Evolutionary conservation across 1,284 basidiomycete species (phyloP), one percentile per base, ranked within the genome.

Genomic region (Vanrija sp.): DNA sequence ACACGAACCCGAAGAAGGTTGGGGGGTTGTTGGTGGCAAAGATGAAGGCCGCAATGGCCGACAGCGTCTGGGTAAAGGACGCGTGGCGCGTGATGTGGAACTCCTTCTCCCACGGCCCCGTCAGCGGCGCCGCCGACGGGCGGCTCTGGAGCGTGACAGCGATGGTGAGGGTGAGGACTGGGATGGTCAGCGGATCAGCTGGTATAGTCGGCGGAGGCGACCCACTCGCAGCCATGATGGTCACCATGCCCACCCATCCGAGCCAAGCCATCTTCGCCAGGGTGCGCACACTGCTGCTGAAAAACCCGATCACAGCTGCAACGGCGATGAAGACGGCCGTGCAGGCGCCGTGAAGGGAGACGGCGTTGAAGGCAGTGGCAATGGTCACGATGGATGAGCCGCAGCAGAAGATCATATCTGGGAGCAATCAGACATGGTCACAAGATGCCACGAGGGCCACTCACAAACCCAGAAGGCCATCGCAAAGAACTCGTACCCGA

Each of bases 91-190:
- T 60, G 25, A 68, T 57, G 19, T 56, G 45, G 60, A 71, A 59
- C 19, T 61, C 58, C 57, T 64, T 67, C 44, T 66, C 64, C 54
- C 55, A 70, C 0, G 64, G 61, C 1, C 67, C 68, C 39, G 54
- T 38, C 46, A 42, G 46, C 15, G 76, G 75, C 1, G 73, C 73
- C 14, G 63, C 63, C 2, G 69, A 63, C 1, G 76, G 74, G 46
- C 75, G 62, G 52, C 70, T 68, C 44, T 66, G 62, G 2, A 71
- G 60, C 8, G 66, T 71, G 19, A 74, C 72, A 3, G 74, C 68
- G 54, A 75, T 61, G 19, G 69, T 69, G 19, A 74, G 57, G 40
- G 65, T 66, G 46, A 75, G 48, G 50, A 72, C 64, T 21, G 40
- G 19, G n/a, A 2, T 3, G 5, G 6, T 42, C n/a, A 42, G 40